A percentile compares a stretch with the other conserved stretches of the same genome.
These are phyloP conservation scores for Phytophthora citrophthora DNA, from an alignment of 352 stramenopile genomes.

Conservation along the genomic window DNA sequence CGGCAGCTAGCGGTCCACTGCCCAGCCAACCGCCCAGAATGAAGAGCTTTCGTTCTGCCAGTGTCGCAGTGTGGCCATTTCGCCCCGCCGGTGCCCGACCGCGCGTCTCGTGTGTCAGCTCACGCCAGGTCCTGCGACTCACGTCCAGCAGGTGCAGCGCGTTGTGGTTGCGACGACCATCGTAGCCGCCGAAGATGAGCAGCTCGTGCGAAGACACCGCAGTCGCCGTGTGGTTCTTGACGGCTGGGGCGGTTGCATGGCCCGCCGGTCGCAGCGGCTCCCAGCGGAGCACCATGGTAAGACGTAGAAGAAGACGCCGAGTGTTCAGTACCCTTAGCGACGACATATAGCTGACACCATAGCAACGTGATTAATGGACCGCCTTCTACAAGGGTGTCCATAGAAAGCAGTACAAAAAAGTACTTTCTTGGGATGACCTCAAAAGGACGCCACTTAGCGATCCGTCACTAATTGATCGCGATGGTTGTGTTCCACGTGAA, in stretches of 20 bases:
- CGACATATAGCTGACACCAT: neutral
- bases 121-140: conserved; percentile 73
- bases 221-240: conserved; percentile 90
- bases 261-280: conserved; percentile 42
- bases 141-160: conserved; percentile 91
- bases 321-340: neutral
- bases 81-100: conserved; percentile 78
- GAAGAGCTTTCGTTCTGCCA: conserved; percentile 91
- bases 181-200: conserved; percentile 95
- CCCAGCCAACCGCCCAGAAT: conserved; percentile 96
- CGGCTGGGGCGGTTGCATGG: conserved; percentile 57
- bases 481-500: conserved; percentile 94
- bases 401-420: too few species aligned
- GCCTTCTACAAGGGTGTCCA: too few species aligned
- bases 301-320: neutral
- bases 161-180: conserved; percentile 95
- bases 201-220: conserved; percentile 61
- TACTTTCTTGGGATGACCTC: too few species aligned
- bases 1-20: conserved; percentile 90
- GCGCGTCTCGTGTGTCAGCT: conserved; percentile 48
- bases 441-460: too few species aligned
- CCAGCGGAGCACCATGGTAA: conserved; percentile 74
- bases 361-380: too few species aligned
- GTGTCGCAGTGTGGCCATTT: conserved; percentile 96
- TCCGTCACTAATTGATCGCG: too few species aligned